phyloP scores from a whole-genome alignment of 2,329 filamentous ascomycete species.

The Alternaria hordeiaustralica region DNA sequence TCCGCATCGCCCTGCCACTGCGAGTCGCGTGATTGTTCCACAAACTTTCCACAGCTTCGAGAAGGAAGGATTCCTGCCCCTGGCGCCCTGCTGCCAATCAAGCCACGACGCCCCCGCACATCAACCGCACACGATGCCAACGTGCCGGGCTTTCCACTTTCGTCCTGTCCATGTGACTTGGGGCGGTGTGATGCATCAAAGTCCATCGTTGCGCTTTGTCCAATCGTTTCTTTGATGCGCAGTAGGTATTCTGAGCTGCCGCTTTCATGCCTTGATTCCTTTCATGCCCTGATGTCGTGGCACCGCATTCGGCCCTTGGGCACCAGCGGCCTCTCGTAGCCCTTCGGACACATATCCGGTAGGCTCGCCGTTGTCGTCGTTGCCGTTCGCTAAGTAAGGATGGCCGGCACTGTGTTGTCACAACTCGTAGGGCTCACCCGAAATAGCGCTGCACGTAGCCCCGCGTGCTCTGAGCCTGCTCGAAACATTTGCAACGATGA shows the following conservation, averaged over 20 bases:
- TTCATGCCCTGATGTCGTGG: constrained; percentile 7
- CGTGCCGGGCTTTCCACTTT: constrained; percentile 10
- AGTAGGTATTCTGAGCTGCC: neutral
- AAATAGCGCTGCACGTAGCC: constrained; percentile 35
- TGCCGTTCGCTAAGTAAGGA: constrained; percentile 14
- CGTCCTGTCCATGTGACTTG: constrained; percentile 38
- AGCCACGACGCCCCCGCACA: constrained; percentile 26
- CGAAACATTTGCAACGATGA: constrained; percentile 27
- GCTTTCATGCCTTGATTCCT: constrained; percentile 7
- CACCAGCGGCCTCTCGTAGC: constrained; percentile 5
- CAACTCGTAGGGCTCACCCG: constrained; percentile 14
- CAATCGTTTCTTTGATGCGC: constrained; percentile 24
- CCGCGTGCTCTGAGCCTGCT: constrained; percentile 23
- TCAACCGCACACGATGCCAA: constrained; percentile 14
- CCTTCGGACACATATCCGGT: neutral
- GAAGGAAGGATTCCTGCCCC: constrained; percentile 36
- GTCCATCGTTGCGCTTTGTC: constrained; percentile 10
- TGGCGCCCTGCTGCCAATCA: constrained; percentile 35
- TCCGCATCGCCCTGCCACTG: constrained; percentile 8
- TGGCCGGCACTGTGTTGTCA: constrained; percentile 10
- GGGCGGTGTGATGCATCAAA: constrained; percentile 40
- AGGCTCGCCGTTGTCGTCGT: neutral
- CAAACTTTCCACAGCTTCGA: constrained; percentile 31
- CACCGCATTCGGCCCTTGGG: constrained; percentile 5
- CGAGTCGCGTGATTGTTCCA: constrained; percentile 37